Conservation (phyloP, 1,284 basidiomycete genomes). For the Ustilago cynodontis region DNA sequence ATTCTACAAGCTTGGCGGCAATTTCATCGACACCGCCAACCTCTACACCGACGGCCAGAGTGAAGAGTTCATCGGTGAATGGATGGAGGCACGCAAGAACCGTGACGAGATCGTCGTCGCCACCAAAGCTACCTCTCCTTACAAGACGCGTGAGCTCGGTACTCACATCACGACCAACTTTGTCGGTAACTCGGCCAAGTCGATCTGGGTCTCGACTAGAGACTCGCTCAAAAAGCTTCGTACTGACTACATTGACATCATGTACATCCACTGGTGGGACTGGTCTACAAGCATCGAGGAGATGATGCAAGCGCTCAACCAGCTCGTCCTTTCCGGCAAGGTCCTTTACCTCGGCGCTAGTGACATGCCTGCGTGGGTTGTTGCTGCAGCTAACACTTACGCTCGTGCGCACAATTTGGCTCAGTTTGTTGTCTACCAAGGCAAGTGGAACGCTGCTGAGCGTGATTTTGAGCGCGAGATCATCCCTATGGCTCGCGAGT, state of each 20-base stretch:
- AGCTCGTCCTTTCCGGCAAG: constrained; percentile 72
- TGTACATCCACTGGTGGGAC: constrained; percentile 75
- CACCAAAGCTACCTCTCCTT: constrained; percentile 73
- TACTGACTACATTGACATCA: constrained; percentile 73
- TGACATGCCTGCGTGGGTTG: constrained; percentile 76
- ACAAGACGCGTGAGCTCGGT: constrained; percentile 34
- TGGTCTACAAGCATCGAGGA: constrained; percentile 75
- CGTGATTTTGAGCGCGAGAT: constrained; percentile 77
- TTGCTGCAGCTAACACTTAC: constrained; percentile 74
- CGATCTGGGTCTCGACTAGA: constrained; percentile 43
- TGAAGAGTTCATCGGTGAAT: constrained; percentile 76
- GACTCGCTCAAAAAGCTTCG: constrained; percentile 75
- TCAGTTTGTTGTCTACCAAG: constrained; percentile 76
- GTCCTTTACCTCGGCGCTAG: constrained; percentile 73
- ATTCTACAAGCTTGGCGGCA: constrained; percentile 68
- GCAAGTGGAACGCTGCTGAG: constrained; percentile 73
- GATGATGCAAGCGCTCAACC: constrained; percentile 74
- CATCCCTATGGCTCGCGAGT: constrained; percentile 74
- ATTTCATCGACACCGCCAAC: constrained; percentile 76
- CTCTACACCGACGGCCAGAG: constrained; percentile 74
- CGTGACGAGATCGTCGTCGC: constrained; percentile 75
- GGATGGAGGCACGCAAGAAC: constrained; percentile 74
- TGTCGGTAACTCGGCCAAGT: constrained; percentile 72
- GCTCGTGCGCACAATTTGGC: constrained; percentile 73
- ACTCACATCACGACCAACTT: constrained; percentile 70